A percentile compares a stretch with the other conserved stretches of the same genome.
phyloP scores from a whole-genome alignment of 108 stramenopile species.

The Stephanodiscus triporus region DNA sequence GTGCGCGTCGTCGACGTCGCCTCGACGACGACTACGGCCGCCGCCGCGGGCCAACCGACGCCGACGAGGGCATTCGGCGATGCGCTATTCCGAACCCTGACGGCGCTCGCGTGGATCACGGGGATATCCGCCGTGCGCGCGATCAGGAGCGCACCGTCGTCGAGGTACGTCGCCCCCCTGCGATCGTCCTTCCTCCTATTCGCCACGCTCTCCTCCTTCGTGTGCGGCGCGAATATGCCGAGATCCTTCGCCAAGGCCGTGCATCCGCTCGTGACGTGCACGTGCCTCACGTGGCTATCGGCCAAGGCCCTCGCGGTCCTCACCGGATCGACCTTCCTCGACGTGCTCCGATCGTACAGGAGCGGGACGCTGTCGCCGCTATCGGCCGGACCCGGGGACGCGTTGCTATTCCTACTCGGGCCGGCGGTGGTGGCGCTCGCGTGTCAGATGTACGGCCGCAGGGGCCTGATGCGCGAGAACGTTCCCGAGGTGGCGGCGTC shows the following conservation, averaged over 20 bases:
- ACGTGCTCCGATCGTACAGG: constrained; percentile 64
- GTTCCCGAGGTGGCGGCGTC: constrained; percentile 65
- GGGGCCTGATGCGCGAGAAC: constrained; percentile 76
- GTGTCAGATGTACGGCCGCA: constrained; percentile 75
- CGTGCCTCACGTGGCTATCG: constrained; percentile 61
- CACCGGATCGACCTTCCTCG: constrained; percentile 56
- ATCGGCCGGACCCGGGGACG: constrained; percentile 71
- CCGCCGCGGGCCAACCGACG: constrained; percentile 9
- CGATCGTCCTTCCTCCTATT: constrained; percentile 57
- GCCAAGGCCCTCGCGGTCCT: constrained; percentile 42
- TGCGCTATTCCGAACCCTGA: constrained; percentile 53
- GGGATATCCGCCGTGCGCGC: constrained; percentile 40
- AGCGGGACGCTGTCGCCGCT: constrained; percentile 51
- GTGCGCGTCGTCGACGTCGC: not conserved
- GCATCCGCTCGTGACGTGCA: constrained; percentile 77
- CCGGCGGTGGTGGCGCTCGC: constrained; percentile 81
- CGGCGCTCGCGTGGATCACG: constrained; percentile 43
- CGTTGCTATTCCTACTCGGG: constrained; percentile 71
- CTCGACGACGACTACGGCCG: not conserved
- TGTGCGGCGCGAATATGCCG: constrained; percentile 75
- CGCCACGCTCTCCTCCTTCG: constrained; percentile 68
- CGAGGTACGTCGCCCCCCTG: constrained; percentile 47
- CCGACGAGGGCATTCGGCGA: constrained; percentile 61
- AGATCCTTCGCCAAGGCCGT: constrained; percentile 63
- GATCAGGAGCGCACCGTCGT: constrained; percentile 25